Evolutionary conservation across 23 red algal genomes (phyloP).

Genomic region (Gracilaria caudata): DNA sequence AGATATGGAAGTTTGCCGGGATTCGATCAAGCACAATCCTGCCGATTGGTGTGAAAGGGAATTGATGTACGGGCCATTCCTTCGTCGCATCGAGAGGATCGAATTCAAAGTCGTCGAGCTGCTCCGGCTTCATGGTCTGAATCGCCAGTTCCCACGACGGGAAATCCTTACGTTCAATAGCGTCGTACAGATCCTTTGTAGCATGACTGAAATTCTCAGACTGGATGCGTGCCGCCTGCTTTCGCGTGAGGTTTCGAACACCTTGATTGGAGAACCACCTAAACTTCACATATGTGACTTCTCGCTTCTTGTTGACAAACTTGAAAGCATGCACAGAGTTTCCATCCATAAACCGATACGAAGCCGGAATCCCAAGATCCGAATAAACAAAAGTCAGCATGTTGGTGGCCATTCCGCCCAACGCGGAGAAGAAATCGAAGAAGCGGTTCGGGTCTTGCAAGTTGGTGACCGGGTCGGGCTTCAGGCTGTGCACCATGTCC

Average conservation of each 20-base stretch:
- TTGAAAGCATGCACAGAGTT: constrained; percentile 77
- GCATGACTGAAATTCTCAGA: constrained; percentile 86
- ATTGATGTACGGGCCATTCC: constrained; percentile 54
- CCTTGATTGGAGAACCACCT: constrained; percentile 75
- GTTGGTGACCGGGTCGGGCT: constrained; percentile 73
- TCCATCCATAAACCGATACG: constrained; percentile 85
- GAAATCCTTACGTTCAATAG: constrained; percentile 69
- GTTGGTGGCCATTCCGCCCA: constrained; percentile 49
- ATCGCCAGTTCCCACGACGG: constrained; percentile 77
- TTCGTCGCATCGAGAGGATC: constrained; percentile 83
- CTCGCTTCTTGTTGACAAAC: constrained; percentile 52
- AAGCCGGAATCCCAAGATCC: constrained; percentile 79
- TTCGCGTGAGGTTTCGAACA: constrained; percentile 21
- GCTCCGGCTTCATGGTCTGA: constrained; percentile 48
- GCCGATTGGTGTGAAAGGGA: constrained; percentile 68
- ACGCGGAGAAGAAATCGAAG: constrained; percentile 83
- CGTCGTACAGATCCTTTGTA: constrained; percentile 79
- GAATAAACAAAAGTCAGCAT: constrained; percentile 79
- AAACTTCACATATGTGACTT: constrained; percentile 86
- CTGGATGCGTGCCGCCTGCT: constrained; percentile 62
- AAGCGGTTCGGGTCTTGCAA: constrained; percentile 62
- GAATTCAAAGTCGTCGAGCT: constrained; percentile 50
- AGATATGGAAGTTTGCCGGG: constrained; percentile 72
- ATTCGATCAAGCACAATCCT: constrained; percentile 72
- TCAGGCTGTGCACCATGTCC: constrained; percentile 89